phyloP scores from a whole-genome alignment of 208 protist genomes.

The Trichomonas gallinae region DNA sequence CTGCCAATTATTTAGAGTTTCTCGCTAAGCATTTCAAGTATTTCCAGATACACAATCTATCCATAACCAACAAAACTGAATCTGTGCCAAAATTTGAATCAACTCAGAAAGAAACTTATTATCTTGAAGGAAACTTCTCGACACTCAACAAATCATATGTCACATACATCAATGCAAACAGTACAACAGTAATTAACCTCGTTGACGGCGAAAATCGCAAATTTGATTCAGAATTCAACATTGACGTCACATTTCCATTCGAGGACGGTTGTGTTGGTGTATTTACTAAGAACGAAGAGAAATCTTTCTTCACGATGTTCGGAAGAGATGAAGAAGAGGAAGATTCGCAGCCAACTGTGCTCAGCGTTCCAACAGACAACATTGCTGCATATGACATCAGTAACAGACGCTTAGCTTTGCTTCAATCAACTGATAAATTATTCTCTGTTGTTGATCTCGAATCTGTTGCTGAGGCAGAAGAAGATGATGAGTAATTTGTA shows the following conservation, averaged over 20 bases:
- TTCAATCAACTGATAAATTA: not conserved
- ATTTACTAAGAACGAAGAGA: not conserved
- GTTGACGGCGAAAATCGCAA: not conserved
- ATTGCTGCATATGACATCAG: not conserved
- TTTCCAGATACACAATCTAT: not conserved
- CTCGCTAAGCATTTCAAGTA: not conserved
- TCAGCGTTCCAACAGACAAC: not conserved
- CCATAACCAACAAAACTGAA: not conserved
- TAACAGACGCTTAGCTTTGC: not conserved
- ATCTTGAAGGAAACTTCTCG: not conserved
- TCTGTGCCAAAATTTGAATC: not conserved
- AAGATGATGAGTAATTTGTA: not conserved
- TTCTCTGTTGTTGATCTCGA: not conserved
- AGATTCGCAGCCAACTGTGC: not conserved
- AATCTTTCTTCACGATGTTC: not conserved
- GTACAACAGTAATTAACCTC: not conserved
- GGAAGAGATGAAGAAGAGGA: not conserved
- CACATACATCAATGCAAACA: not conserved
- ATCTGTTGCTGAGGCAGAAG: not conserved
- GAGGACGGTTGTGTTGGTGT: not conserved
- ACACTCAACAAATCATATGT: not conserved
- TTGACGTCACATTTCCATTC: not conserved
- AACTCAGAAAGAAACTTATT: not conserved
- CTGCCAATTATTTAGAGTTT: not conserved
- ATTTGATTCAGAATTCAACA: not conserved